Evolutionary conservation across 495 filamentous ascomycete species (phyloP).

Genomic region (Aspergillus sclerotiicarbonarius): DNA sequence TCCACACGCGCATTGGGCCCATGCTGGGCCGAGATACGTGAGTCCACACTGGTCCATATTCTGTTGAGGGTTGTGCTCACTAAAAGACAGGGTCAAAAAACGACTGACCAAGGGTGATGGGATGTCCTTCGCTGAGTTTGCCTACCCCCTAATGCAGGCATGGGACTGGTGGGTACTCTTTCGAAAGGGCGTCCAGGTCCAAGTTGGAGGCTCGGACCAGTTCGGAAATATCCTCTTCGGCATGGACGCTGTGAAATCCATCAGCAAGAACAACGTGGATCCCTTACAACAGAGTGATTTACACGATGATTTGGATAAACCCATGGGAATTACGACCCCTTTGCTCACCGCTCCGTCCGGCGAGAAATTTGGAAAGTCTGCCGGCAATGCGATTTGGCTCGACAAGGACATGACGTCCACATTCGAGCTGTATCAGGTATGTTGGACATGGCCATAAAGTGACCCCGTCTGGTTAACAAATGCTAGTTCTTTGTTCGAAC

Average conservation of each 20-base stretch:
- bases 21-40: conserved; percentile 91
- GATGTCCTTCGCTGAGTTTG: conserved; percentile 91
- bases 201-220: conserved; percentile 94
- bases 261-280: conserved; percentile 51
- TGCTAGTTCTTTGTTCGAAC: conserved; percentile 79
- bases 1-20: conserved; percentile 68
- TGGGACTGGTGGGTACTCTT: conserved; percentile 95
- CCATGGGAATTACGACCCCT: conserved; percentile 85
- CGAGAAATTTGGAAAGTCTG: conserved; percentile 91
- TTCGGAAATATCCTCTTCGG: conserved; percentile 95
- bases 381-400: conserved; percentile 93
- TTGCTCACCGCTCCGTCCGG: conserved; percentile 82
- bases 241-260: conserved; percentile 75
- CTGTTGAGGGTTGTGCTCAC: conserved; percentile 18
- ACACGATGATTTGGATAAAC: conserved; percentile 41
- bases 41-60: conserved; percentile 34
- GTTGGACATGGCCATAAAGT: conserved; percentile 1
- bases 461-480: conserved; percentile 17
- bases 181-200: conserved; percentile 63
- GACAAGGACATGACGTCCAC: conserved; percentile 73
- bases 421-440: conserved; percentile 81
- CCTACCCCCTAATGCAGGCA: conserved; percentile 89
- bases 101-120: conserved; percentile 78
- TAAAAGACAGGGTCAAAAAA: conserved; percentile 66
- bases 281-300: conserved; percentile 28